Evolutionary conservation across 768 basidiomycete species (phyloP).

Genomic region (Boletus pseudo-olivaceus): DNA sequence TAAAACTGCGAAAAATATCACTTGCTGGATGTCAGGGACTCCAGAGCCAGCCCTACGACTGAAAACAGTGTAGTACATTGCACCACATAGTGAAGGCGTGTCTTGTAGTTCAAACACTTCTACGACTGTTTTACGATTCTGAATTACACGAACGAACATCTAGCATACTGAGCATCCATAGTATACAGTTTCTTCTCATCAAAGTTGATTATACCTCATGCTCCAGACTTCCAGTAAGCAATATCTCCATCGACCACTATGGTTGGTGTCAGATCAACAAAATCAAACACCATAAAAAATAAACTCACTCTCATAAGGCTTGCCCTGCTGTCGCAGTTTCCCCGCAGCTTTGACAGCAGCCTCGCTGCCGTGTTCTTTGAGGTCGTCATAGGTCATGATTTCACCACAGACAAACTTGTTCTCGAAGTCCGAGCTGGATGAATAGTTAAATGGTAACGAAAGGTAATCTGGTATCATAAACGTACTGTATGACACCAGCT

Average conservation of each 20-base stretch:
- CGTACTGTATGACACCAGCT: slow-evolving; percentile 96
- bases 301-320: slow-evolving; percentile 87
- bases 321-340: slow-evolving; percentile 93
- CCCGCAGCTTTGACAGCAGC: slow-evolving; percentile 90
- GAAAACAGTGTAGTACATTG: neutral
- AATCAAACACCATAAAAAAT: neutral
- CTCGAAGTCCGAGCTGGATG: slow-evolving; percentile 84
- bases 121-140: neutral
- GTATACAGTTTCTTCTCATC: slow-evolving; percentile 4
- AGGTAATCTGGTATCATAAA: slow-evolving; percentile 6
- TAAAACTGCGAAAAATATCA: neutral
- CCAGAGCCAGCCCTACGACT: neutral
- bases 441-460: neutral
- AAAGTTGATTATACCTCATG: slow-evolving; percentile 17
- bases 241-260: slow-evolving; percentile 86
- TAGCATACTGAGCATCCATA: slow-evolving; percentile 10
- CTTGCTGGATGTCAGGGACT: neutral
- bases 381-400: slow-evolving; percentile 89
- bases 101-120: neutral
- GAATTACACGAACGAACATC: slow-evolving; percentile 13
- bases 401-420: slow-evolving; percentile 98
- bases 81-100: neutral
- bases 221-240: slow-evolving; percentile 88
- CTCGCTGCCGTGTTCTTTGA: slow-evolving; percentile 91
- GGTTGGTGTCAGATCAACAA: slow-evolving; percentile 5